These are phyloP conservation scores for Cetraspora pellucida DNA, from an alignment of 192 early-diverging fungal species.

Conservation along the genomic window DNA sequence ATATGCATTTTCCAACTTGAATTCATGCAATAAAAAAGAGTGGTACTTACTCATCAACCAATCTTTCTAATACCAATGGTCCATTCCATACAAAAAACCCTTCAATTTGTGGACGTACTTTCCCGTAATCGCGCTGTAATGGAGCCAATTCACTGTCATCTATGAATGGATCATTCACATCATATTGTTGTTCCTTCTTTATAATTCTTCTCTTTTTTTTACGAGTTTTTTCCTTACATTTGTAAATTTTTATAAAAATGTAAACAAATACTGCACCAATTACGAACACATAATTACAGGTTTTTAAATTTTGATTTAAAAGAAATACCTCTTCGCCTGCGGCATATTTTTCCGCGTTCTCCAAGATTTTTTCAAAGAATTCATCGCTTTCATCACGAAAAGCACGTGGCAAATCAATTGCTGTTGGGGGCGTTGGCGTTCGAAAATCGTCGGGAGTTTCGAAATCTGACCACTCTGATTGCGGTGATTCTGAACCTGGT, in stretches of 20 bases:
- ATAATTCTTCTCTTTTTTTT: conserved; percentile 4
- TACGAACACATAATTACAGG: background rate
- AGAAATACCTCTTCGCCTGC: background rate
- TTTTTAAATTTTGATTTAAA: background rate
- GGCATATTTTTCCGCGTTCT: conserved; percentile 18
- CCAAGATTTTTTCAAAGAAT: conserved; percentile 7
- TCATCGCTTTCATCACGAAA: background rate
- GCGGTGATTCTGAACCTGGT: conserved; percentile 3
- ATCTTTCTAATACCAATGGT: conserved; percentile 39
- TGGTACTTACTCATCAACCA: conserved; percentile 38
- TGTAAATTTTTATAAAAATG: background rate
- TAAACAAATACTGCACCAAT: no score
- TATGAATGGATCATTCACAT: conserved; percentile 60
- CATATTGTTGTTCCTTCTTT: conserved; percentile 47
- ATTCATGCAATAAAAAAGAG: background rate
- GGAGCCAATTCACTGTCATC: conserved; percentile 62
- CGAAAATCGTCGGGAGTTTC: conserved; percentile 2
- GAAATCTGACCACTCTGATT: conserved; percentile 6
- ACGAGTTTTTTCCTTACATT: background rate
- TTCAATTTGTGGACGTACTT: conserved; percentile 43
- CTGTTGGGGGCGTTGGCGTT: background rate
- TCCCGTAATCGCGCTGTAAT: conserved; percentile 41
- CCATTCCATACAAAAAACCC: conserved; percentile 59
- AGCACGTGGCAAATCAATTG: background rate
- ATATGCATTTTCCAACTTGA: background rate